Conservation (phyloP, 148 eudicot species). For the Polygonum aviculare region DNA sequence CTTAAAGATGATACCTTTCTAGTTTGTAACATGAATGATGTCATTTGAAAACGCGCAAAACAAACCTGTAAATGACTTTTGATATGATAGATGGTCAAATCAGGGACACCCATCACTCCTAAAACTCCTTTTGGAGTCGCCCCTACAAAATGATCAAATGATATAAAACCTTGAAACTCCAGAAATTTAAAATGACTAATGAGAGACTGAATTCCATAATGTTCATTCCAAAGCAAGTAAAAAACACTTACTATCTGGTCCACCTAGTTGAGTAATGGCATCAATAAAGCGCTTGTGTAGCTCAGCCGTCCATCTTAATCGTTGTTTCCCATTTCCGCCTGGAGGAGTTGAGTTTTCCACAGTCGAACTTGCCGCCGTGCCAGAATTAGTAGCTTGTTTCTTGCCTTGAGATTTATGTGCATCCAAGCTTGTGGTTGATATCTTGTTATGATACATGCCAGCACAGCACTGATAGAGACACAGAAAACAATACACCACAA, state of each 20-base stretch:
- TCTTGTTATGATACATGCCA: background rate
- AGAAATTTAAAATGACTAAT: background rate
- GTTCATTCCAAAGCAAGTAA: background rate
- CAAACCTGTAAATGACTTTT: slow-evolving; percentile 79
- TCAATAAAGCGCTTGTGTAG: slow-evolving; percentile 64
- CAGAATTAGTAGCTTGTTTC: slow-evolving; percentile 36
- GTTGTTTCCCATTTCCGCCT: slow-evolving; percentile 41
- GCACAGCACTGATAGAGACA: background rate
- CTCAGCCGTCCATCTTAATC: slow-evolving; percentile 57
- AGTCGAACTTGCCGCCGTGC: slow-evolving; percentile 27
- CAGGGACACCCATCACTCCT: slow-evolving; percentile 71
- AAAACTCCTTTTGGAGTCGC: slow-evolving; percentile 77
- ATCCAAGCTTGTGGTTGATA: background rate
- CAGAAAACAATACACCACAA: background rate
- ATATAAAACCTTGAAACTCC: background rate
- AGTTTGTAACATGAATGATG: background rate
- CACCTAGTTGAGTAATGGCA: slow-evolving; percentile 66
- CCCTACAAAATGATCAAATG: slow-evolving; percentile 22
- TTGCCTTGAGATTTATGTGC: slow-evolving; percentile 19
- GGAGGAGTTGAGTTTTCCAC: slow-evolving; percentile 26
- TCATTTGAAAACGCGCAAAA: background rate
- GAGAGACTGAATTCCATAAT: background rate
- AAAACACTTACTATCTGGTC: slow-evolving; percentile 76
- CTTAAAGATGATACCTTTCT: background rate
- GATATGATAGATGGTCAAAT: slow-evolving; percentile 67